A percentile compares a stretch with the other conserved stretches of the same genome.
Evolutionary conservation across 2,329 filamentous ascomycete genomes (phyloP).

Genomic region (Hypoxylon sp.): DNA sequence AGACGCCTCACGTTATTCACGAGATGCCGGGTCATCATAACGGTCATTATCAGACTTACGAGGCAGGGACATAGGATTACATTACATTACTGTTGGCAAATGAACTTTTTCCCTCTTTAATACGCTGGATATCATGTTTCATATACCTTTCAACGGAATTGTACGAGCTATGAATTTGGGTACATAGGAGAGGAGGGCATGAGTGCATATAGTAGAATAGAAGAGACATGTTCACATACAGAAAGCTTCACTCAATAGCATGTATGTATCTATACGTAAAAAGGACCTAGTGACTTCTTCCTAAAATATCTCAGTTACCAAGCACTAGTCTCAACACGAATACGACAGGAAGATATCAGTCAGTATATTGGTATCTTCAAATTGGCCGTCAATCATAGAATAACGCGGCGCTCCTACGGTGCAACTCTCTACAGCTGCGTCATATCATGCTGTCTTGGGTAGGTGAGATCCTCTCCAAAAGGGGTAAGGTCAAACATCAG

Average conservation of each 20-base stretch:
- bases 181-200: neutral
- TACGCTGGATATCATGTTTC: slow-evolving; percentile 5
- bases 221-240: neutral
- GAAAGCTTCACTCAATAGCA: neutral
- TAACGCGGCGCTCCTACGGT: neutral
- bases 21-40: slow-evolving; percentile 16
- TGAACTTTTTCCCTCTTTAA: neutral
- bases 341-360: neutral
- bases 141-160: slow-evolving; percentile 4
- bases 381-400: neutral
- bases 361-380: neutral
- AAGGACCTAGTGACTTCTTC: neutral
- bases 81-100: neutral
- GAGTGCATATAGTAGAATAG: neutral
- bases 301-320: neutral
- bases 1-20: slow-evolving; percentile 4
- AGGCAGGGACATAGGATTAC: too few relatives aligned
- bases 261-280: neutral
- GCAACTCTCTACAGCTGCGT: neutral
- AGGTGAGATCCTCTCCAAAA: slow-evolving; percentile 2
- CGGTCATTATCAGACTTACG: neutral
- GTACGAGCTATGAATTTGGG: neutral
- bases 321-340: neutral
- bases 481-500: neutral
- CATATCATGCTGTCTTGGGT: neutral